A percentile compares a stretch with the other conserved stretches of the same genome.
phyloP scores from a whole-genome alignment of 768 basidiomycete genomes.

The Lentinus brumalis region DNA sequence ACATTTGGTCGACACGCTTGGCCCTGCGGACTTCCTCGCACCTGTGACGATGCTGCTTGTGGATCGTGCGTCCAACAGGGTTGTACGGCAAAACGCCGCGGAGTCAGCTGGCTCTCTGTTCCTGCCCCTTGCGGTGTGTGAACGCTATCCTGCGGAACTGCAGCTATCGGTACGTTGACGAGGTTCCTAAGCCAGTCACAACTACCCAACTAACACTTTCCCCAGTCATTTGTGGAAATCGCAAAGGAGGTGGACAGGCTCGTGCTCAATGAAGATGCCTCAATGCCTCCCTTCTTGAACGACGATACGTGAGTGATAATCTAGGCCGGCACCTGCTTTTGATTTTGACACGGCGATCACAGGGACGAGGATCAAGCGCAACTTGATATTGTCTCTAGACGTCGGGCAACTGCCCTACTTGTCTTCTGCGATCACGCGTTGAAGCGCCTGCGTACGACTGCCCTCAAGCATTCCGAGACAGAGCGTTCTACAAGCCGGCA shows the following conservation, averaged over 20 bases:
- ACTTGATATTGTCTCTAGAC: conserved; percentile 46
- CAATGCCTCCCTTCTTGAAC: conserved; percentile 55
- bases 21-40: conserved; percentile 76
- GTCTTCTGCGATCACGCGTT: conserved; percentile 61
- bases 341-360: neutral
- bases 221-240: conserved; percentile 62
- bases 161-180: conserved; percentile 53
- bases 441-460: conserved; percentile 33
- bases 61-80: conserved; percentile 72
- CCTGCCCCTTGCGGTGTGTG: conserved; percentile 68
- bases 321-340: too few species aligned
- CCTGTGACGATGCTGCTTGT: conserved; percentile 84
- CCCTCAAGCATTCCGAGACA: conserved; percentile 21
- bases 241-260: conserved; percentile 67
- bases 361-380: conserved; percentile 67
- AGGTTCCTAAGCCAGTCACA: too few species aligned
- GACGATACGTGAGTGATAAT: conserved; percentile 48
- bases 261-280: conserved; percentile 39
- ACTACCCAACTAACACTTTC: neutral
- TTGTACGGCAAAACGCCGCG: conserved; percentile 59
- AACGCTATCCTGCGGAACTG: conserved; percentile 48
- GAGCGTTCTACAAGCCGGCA: conserved; percentile 48
- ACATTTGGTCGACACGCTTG: conserved; percentile 83
- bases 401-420: conserved; percentile 69
- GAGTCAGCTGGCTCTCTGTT: conserved; percentile 62